Percentiles rank a stretch among this genome's conserved stretches.
Conservation (phyloP, 148 eudicot genomes). For the Limonium bicolor region DNA sequence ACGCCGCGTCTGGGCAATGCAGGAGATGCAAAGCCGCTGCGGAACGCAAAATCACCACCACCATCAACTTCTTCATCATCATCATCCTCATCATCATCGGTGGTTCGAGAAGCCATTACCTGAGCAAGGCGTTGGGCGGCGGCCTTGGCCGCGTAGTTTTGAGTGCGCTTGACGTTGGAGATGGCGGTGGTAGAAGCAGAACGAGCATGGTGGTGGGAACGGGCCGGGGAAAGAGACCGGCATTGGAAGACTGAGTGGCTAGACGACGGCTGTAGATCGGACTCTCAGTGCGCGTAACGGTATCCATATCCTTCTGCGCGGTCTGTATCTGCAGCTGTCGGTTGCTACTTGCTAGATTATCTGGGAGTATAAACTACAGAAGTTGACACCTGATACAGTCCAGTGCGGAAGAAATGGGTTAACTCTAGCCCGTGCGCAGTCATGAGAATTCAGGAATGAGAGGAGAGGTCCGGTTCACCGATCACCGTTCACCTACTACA, state of each 20-base stretch:
- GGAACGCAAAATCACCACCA: conserved; percentile 25
- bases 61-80: conserved; percentile 21
- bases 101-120: conserved; percentile 77
- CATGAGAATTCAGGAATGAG: too few relatives aligned
- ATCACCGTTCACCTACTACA: too few relatives aligned
- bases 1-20: too few relatives aligned
- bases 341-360: too few relatives aligned
- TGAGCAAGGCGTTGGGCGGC: conserved; percentile 89
- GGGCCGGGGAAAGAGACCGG: conserved; percentile 32
- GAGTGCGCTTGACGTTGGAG: conserved; percentile 63
- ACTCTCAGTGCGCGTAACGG: conserved; percentile 20
- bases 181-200: conserved; percentile 45
- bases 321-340: too few relatives aligned
- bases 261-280: conserved; percentile 41
- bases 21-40: conserved; percentile 7
- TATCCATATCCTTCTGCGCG: too few relatives aligned
- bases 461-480: too few relatives aligned
- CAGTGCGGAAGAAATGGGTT: too few relatives aligned
- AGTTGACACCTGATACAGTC: too few relatives aligned
- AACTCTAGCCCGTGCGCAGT: too few relatives aligned
- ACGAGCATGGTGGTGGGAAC: conserved; percentile 31
- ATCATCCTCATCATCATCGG: conserved; percentile 36
- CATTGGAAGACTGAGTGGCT: conserved; percentile 39
- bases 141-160: conserved; percentile 78
- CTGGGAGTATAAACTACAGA: too few relatives aligned